Conservation (phyloP, 2,329 filamentous ascomycete genomes). For the Colletotrichum tropicicola region DNA sequence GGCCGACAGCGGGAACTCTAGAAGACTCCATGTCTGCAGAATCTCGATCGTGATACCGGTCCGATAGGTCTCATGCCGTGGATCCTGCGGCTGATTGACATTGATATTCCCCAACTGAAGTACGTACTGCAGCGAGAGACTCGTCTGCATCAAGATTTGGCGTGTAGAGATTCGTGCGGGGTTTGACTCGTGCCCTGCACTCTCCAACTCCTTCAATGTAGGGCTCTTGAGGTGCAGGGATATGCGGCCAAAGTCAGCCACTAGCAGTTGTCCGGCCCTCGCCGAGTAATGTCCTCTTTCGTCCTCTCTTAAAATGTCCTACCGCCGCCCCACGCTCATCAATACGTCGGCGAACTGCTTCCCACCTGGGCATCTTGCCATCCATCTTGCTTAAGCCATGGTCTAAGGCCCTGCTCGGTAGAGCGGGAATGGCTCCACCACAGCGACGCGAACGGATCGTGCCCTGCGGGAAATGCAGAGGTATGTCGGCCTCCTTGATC, state of each 20-base stretch:
- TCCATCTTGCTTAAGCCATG: neutral
- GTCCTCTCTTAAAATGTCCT: neutral
- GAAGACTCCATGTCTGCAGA: too few relatives aligned
- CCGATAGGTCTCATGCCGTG: too few relatives aligned
- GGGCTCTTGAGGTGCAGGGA: neutral
- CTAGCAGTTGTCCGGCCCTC: neutral
- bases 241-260: neutral
- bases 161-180: too few relatives aligned
- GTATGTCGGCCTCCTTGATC: neutral
- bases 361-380: constrained; percentile 7
- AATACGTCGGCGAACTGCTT: neutral
- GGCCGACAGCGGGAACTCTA: too few relatives aligned
- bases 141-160: too few relatives aligned
- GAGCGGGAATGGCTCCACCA: constrained; percentile 14
- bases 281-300: constrained; percentile 1
- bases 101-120: too few relatives aligned
- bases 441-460: constrained; percentile 8
- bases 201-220: too few relatives aligned
- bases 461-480: constrained; percentile 11
- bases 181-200: too few relatives aligned
- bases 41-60: too few relatives aligned
- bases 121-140: too few relatives aligned
- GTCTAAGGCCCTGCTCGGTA: neutral
- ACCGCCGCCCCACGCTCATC: neutral
- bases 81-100: too few relatives aligned